These are phyloP conservation scores for Jatropha multifida DNA, from an alignment of 441 rosid genomes.

Conservation along the genomic window DNA sequence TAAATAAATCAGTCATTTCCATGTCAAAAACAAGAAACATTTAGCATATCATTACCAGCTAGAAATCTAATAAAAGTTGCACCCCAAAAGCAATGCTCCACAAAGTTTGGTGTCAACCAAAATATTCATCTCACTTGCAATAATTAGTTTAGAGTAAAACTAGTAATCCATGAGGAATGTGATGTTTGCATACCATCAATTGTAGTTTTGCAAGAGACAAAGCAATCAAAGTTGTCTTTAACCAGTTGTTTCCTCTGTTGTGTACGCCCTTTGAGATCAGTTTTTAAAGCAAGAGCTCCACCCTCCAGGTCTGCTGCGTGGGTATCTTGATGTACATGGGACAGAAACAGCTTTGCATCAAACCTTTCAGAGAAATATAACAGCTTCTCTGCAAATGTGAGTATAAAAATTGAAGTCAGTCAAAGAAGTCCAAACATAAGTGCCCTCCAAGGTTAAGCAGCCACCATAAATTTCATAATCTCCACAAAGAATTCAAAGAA, in stretches of 20 bases:
- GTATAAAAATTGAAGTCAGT: conserved; percentile 14
- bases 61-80: conserved; percentile 4
- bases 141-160: conserved; percentile 17
- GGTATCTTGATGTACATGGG: conserved; percentile 84
- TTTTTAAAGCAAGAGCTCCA: conserved; percentile 92
- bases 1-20: conserved; percentile 21
- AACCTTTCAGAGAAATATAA: conserved; percentile 86
- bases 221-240: conserved; percentile 97
- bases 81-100: conserved; percentile 12
- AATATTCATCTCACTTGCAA: conserved; percentile 13
- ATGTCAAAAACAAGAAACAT: conserved; percentile 25
- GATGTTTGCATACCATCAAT: conserved; percentile 75
- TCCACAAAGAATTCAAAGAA: no score
- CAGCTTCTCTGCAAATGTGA: conserved; percentile 76
- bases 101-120: conserved; percentile 17
- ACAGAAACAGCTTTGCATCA: conserved; percentile 87
- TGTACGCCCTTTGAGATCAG: conserved; percentile 91
- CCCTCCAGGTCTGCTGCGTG: conserved; percentile 82
- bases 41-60: neutral
- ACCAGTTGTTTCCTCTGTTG: conserved; percentile 94
- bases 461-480: neutral
- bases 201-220: conserved; percentile 98
- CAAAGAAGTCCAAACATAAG: conserved; percentile 10
- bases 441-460: conserved; percentile 1
- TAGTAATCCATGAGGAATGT: conserved; percentile 5